A percentile compares a stretch with the other conserved stretches of the same genome.
Evolutionary conservation across 495 filamentous ascomycete species (phyloP).

Genomic region (Aspergillus diversus): DNA sequence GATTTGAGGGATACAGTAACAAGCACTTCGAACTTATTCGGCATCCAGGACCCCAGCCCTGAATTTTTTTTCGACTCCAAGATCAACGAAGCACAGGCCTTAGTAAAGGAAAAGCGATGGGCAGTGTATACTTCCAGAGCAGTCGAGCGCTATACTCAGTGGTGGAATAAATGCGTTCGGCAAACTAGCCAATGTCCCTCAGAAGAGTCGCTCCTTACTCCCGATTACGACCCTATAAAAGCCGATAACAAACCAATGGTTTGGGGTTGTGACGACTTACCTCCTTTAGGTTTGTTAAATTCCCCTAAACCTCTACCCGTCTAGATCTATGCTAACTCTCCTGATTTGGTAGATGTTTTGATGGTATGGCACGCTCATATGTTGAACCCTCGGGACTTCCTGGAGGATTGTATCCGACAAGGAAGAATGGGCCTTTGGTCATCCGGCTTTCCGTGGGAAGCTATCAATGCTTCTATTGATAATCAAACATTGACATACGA

Average conservation of each 20-base stretch:
- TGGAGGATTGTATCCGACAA: conserved; percentile 75
- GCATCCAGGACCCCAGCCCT: conserved; percentile 56
- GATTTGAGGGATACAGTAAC: conserved; percentile 67
- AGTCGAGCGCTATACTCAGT: conserved; percentile 70
- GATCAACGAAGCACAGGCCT: conserved; percentile 35
- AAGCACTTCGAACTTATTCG: conserved; percentile 66
- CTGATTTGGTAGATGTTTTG: conserved; percentile 63
- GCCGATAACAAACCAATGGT: background rate
- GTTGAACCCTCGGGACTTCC: conserved; percentile 77
- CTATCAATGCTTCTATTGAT: conserved; percentile 68
- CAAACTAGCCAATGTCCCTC: conserved; percentile 11
- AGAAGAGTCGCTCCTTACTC: conserved; percentile 9
- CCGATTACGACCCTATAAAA: conserved; percentile 24
- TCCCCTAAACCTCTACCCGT: background rate
- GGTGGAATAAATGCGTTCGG: conserved; percentile 58
- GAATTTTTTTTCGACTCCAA: conserved; percentile 25
- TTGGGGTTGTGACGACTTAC: conserved; percentile 31
- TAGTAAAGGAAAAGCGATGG: conserved; percentile 80
- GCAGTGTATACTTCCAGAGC: conserved; percentile 73
- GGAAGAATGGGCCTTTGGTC: conserved; percentile 63
- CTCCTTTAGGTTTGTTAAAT: conserved; percentile 36
- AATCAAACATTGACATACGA: conserved; percentile 62
- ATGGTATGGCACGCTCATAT: conserved; percentile 92
- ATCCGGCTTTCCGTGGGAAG: conserved; percentile 72
- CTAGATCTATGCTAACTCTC: conserved; percentile 4